Percentiles rank a stretch among this genome's conserved stretches.
Conservation (phyloP, 192 early-diverging fungal genomes). For the Pilaira anomala region DNA sequence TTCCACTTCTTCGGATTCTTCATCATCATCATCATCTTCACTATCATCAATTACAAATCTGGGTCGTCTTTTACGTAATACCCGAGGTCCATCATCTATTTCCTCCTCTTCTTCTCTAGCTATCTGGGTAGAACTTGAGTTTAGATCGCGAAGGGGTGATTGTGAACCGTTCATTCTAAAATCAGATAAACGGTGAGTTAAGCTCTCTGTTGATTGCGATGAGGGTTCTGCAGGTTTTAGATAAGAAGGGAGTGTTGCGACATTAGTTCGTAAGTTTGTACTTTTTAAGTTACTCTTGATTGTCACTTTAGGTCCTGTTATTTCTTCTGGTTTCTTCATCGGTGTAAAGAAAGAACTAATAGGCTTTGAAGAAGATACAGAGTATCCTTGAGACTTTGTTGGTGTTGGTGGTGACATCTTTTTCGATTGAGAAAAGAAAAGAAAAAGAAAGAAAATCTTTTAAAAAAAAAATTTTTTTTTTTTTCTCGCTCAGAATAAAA, state of each 20-base stretch:
- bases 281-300: slow-evolving; percentile 9
- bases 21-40: slow-evolving; percentile 22
- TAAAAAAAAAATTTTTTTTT: background rate
- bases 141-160: background rate
- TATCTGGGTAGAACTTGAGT: background rate
- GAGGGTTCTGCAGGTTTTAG: background rate
- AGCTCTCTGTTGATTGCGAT: background rate
- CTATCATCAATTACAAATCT: background rate
- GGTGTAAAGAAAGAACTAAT: too few species aligned
- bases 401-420: background rate
- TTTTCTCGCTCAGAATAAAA: too few species aligned
- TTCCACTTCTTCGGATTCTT: background rate
- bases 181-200: background rate
- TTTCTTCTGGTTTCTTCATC: too few species aligned
- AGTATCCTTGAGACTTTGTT: background rate
- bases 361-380: too few species aligned
- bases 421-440: background rate
- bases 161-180: background rate
- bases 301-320: background rate
- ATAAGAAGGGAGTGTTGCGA: background rate
- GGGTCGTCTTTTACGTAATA: background rate
- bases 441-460: background rate
- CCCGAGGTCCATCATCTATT: background rate
- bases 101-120: background rate
- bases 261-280: background rate